Base-by-base conservation (phyloP, 176 grass and related monocot genomes). In the Ensete glaucum region DNA sequence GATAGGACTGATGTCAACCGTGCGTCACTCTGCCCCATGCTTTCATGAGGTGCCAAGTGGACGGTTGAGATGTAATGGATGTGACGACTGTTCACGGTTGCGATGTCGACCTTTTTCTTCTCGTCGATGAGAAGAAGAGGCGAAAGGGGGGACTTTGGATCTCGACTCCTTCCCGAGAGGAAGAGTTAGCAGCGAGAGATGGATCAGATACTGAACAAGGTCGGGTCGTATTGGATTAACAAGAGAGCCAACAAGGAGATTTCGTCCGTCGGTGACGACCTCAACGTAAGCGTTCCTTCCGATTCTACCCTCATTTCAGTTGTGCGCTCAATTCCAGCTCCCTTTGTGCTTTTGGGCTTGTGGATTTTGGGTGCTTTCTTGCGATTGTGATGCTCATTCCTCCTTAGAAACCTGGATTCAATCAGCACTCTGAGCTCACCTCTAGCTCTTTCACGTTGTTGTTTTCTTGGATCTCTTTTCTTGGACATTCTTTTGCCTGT, bases 171-270 rank as follows among this genome's bases (percentile, higher is more conserved):
- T 15, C 50, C 10, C 27, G 9, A 13, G 65, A 54, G 63, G 20
- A 1, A 51, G 77, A 79, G 21, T 7, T 17, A 69, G 67, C 67
- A 57, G 49, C n/a, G 54, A 56, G 34, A 43, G 77, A 98, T 94
- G 90, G 91, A 99, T 87, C 86, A 93, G 84, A 81, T 94, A 67
- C 58, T 99, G 76, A 99, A 94, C 88, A 99, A 99, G 95, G 95
- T 87, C 34, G 90, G 95, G 21, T 86, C 83, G 82, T 99, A 99
- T 84, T 94, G 95, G 95, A 91, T 99, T 73, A 67, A 76, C 80
- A 85, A 89, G 84, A 87, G 87, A 72, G 95, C 95, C 34, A 82
- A 54, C 88, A 99, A 99, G 82, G 90, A 94, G 84, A 94, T 99
- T 81, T 86, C 90, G 73, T 99, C 95, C 67, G 89, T 94, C 64